Conservation (phyloP, 2,329 filamentous ascomycete species). For the Torrubiella hemipterigena region DNA sequence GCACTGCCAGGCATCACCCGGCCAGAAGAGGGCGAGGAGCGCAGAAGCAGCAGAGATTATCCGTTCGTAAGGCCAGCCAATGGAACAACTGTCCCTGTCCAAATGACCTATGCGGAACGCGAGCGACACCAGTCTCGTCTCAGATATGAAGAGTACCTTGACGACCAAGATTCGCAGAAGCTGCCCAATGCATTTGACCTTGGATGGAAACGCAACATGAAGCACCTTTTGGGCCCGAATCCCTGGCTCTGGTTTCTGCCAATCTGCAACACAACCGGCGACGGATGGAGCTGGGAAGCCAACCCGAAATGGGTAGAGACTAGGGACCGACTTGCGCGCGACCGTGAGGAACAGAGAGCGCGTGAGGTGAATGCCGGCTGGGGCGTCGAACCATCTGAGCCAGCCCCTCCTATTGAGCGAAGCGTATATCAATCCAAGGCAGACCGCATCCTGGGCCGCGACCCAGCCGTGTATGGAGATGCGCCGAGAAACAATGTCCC, state of each 20-base stretch:
- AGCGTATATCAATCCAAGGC: constrained; percentile 35
- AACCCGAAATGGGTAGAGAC: constrained; percentile 67
- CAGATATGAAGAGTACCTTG: constrained; percentile 62
- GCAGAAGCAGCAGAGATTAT: constrained; percentile 16
- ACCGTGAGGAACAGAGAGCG: constrained; percentile 47
- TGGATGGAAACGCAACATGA: constrained; percentile 67
- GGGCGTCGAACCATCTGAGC: constrained; percentile 31
- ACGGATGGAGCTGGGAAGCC: constrained; percentile 91
- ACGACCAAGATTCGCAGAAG: constrained; percentile 78
- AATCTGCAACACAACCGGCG: constrained; percentile 72
- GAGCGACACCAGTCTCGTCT: constrained; percentile 42
- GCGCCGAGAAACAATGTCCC: constrained; percentile 24
- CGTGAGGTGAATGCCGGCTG: constrained; percentile 57
- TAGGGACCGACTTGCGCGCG: constrained; percentile 46
- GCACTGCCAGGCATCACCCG: constrained; percentile 68
- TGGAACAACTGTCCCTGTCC: constrained; percentile 25
- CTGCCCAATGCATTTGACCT: constrained; percentile 91
- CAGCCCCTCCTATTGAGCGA: constrained; percentile 9
- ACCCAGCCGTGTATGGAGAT: constrained; percentile 43
- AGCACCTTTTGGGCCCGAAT: constrained; percentile 67
- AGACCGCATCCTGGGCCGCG: constrained; percentile 44
- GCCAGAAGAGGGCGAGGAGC: constrained; percentile 67
- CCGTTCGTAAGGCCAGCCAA: constrained; percentile 15
- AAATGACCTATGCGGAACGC: constrained; percentile 41
- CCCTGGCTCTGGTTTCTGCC: constrained; percentile 69